Evolutionary conservation across 73 alveolate species (phyloP), one percentile per base, ranked within the genome.

Genomic region (Paramecium biaurelia): DNA sequence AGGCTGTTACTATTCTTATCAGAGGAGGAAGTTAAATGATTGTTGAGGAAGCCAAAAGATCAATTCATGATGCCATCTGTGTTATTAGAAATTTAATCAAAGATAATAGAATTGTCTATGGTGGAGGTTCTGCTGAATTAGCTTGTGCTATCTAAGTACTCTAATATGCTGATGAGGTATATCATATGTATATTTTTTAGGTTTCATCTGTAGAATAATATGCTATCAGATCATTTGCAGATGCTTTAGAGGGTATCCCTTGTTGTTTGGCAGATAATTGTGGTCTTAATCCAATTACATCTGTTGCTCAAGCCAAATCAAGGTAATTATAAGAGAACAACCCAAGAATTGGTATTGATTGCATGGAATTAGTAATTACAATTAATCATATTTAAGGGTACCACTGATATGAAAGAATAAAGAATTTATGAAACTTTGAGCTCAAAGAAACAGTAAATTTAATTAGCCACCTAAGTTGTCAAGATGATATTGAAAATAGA

Each of bases 51-150:
- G 99, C 99, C 30, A 96, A 95, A 90, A 95, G 99, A 92, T 97
- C 99, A 85, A 93, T 98, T 85, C 99, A 98, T 95, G 99, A 98
- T 94, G 99, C 99, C n/a, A 93, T 97, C 92, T 98, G 99, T 94
- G 99, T 98, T n/a, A 99, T 98, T 74, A 95, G 99, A 92, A 98
- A 98, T 87, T 95, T 98, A 97, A 97, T 98, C 57, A 98, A 96
- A 92, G 97, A 98, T 93, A 93, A 95, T 56, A 95, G 96, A 85
- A 96, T 98, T 42, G 99, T 98, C 41, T 96, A 98, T 18, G 99
- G 99, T 11, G 99, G 99, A 56, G 99, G 99, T 43, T 96, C 99
- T 38, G 93, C 99, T 84, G 99, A 98, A 92, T 96, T 96, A 57
- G 95, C 98, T 63, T 96, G 98, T 93, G 38, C 85, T 43, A 45